Percentiles rank a stretch among this genome's conserved stretches.
Conservation (phyloP, 768 basidiomycete species). For the Auriscalpium vulgare region DNA sequence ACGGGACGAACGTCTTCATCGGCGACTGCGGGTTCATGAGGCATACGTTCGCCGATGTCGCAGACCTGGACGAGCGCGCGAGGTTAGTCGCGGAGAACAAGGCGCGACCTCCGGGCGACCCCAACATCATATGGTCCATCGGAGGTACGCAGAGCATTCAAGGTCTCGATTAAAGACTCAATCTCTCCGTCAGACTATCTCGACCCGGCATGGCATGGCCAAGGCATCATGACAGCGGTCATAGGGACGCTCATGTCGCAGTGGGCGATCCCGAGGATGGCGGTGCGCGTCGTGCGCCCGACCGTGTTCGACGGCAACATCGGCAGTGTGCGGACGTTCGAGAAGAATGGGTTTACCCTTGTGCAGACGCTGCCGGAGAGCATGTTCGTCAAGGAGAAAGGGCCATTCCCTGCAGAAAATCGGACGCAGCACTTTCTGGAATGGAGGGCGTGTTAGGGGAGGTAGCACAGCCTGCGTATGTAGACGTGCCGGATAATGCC, state of each 20-base stretch:
- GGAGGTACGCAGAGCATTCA: slow-evolving; percentile 35
- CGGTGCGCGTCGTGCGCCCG: slow-evolving; percentile 36
- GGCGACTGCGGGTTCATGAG: slow-evolving; percentile 36
- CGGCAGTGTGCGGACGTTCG: slow-evolving; percentile 56
- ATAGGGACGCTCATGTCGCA: slow-evolving; percentile 42
- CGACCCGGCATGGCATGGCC: slow-evolving; percentile 51
- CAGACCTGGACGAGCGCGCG: slow-evolving; percentile 31
- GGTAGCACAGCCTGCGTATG: too few relatives aligned
- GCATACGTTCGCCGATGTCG: slow-evolving; percentile 24
- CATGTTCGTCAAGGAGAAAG: slow-evolving; percentile 30
- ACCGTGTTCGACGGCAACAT: slow-evolving; percentile 44
- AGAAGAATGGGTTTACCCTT: slow-evolving; percentile 53
- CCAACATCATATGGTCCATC: slow-evolving; percentile 49
- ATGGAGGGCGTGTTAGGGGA: background rate
- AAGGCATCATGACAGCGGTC: slow-evolving; percentile 68
- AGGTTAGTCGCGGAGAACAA: slow-evolving; percentile 33
- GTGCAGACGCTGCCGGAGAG: slow-evolving; percentile 31
- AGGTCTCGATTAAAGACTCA: too few relatives aligned
- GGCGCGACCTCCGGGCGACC: slow-evolving; percentile 37
- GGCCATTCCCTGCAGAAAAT: slow-evolving; percentile 15
- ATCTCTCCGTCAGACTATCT: slow-evolving; percentile 43
- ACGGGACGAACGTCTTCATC: slow-evolving; percentile 46
- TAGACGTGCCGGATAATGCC: too few relatives aligned
- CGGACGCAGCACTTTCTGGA: slow-evolving; percentile 18
- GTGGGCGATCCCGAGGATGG: slow-evolving; percentile 65